Evolutionary conservation across 2,329 filamentous ascomycete genomes (phyloP).

Genomic region (Fusarium clavum): DNA sequence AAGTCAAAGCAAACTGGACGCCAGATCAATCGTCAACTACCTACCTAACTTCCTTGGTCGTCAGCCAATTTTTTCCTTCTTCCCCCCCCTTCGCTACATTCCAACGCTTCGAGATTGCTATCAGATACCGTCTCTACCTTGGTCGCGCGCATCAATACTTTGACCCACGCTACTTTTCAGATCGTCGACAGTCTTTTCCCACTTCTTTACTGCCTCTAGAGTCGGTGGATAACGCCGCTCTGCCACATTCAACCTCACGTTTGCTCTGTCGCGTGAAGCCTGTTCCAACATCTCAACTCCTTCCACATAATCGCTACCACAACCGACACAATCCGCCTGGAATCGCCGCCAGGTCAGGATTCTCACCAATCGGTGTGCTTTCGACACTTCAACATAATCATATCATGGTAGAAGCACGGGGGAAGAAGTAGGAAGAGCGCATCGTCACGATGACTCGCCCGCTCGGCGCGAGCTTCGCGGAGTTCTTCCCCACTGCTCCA

Average conservation of each 20-base stretch:
- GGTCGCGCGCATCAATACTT: constrained; percentile 29
- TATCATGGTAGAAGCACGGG: constrained; percentile 69
- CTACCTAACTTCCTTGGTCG: constrained; percentile 46
- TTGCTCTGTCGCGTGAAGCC: constrained; percentile 57
- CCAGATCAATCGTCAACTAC: constrained; percentile 45
- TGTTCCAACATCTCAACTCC: constrained; percentile 41
- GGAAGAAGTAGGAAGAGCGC: constrained; percentile 63
- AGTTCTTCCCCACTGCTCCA: constrained; percentile 86
- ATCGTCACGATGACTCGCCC: constrained; percentile 81
- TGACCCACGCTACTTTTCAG: constrained; percentile 19
- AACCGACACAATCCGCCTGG: constrained; percentile 11
- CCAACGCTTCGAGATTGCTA: constrained; percentile 36
- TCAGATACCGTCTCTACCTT: constrained; percentile 27
- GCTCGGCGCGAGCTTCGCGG: constrained; percentile 81
- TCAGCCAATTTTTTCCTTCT: constrained; percentile 40
- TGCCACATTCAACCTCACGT: constrained; percentile 41
- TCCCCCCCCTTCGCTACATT: constrained; percentile 32
- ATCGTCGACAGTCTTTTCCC: constrained; percentile 35
- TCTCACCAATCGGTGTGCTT: constrained; percentile 12
- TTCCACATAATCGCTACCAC: constrained; percentile 25
- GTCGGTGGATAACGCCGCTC: constrained; percentile 43
- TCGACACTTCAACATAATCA: constrained; percentile 51
- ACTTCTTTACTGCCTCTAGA: constrained; percentile 39
- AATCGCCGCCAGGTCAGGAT: constrained; percentile 13
- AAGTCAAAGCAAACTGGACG: constrained; percentile 37